Evolutionary conservation across 1,284 basidiomycete genomes (phyloP), one percentile per base, ranked within the genome.

Genomic region (Fomitiporia mediterranea): DNA sequence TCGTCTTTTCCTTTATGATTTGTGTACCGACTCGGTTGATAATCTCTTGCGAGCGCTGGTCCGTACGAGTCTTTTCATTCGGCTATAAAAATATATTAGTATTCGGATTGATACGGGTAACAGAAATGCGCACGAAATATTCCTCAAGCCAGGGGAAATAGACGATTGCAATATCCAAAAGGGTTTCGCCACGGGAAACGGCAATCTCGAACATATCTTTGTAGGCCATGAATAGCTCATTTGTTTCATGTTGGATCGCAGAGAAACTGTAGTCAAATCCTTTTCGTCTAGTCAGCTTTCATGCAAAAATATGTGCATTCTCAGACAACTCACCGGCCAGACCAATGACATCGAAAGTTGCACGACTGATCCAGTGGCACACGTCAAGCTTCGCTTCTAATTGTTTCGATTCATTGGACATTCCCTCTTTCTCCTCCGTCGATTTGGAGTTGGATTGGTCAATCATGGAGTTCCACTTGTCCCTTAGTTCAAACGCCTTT

Each of bases 181-280:
- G 51, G n/a, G 69, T 67, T 39, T 69, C 68, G 2, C 75, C 72
- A 62, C 84, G 83, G 1, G 83, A 81, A 13, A 89, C 68, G 2
- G 79, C 81, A 15, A 80, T 72, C 62, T 87, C 86, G 60, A 91
- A 91, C 88, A 91, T 90, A 51, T 89, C 83, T 62, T 81, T 85
- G 69, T 90, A 91, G 0, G 89, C 88, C 42, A 71, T 67, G 61
- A 91, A 86, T 4, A 91, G 75, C 62, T 88, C 84, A 59, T 91
- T 87, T 1, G 81, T 74, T 63, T 89, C 86, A 55, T 88, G 76
- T 44, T 86, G 77, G 38, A 91, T 84, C 0, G 89, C 83, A 57
- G 88, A 83, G 69, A 91, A 91, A 52, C 82, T 72, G 63, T 91
- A 91, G 61, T 84, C 86, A 63, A 91, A 91, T 0, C 86, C 89